phyloP scores from a whole-genome alignment of 2,329 filamentous ascomycete genomes.

The Penicillium sp. region DNA sequence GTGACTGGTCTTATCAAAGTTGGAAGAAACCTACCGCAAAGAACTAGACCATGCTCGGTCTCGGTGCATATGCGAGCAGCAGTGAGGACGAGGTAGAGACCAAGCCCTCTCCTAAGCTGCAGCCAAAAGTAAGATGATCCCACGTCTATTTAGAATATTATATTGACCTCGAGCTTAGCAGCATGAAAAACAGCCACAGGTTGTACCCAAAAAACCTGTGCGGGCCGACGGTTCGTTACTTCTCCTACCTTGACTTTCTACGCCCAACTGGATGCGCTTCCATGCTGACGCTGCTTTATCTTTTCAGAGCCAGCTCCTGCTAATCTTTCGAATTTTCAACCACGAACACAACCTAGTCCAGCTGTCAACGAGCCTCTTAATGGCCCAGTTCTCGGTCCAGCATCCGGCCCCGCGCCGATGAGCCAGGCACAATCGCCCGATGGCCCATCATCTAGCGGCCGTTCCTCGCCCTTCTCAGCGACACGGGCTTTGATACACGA shows the following conservation, averaged over 20 bases:
- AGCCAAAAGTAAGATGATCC: slow-evolving; percentile 30
- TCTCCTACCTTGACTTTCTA: not conserved
- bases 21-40: not conserved
- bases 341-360: not conserved
- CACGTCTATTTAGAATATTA: not conserved
- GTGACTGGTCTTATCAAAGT: too few species aligned
- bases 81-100: slow-evolving; percentile 47
- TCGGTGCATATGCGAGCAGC: slow-evolving; percentile 51
- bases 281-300: not conserved
- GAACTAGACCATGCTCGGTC: slow-evolving; percentile 41
- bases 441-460: slow-evolving; percentile 17
- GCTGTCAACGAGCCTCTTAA: slow-evolving; percentile 22
- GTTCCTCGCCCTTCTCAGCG: slow-evolving; percentile 54
- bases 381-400: slow-evolving; percentile 44
- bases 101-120: slow-evolving; percentile 14
- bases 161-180: slow-evolving; percentile 11
- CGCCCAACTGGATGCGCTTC: not conserved
- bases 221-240: not conserved
- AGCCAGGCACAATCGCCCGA: slow-evolving; percentile 24
- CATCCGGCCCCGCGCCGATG: slow-evolving; percentile 41
- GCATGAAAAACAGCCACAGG: not conserved
- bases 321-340: slow-evolving; percentile 4
- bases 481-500: slow-evolving; percentile 57
- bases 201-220: not conserved
- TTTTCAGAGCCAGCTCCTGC: slow-evolving; percentile 9